These are phyloP conservation scores for Fusarium oxysporum DNA, from an alignment of 2,329 filamentous ascomycete genomes.

Conservation along the genomic window DNA sequence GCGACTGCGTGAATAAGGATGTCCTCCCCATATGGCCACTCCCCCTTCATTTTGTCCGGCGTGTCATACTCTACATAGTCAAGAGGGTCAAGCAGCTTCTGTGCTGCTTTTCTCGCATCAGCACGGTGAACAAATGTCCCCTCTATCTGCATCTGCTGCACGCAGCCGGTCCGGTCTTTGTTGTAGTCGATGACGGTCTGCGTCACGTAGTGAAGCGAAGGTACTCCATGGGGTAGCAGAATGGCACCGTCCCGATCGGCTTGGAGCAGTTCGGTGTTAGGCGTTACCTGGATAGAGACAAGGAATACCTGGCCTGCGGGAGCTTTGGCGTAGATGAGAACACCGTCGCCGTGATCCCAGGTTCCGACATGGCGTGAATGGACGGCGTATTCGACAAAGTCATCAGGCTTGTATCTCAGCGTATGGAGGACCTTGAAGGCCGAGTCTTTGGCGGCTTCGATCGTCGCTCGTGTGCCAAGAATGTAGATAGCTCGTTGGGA, in stretches of 20 bases:
- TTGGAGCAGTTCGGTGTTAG: conserved; percentile 50
- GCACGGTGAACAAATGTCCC: conserved; percentile 51
- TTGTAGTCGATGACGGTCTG: conserved; percentile 58
- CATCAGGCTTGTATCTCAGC: conserved; percentile 52
- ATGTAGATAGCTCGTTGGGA: conserved; percentile 50
- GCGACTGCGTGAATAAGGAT: conserved; percentile 57
- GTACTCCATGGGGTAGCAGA: conserved; percentile 41
- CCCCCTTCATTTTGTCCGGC: conserved; percentile 41
- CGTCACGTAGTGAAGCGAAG: conserved; percentile 55
- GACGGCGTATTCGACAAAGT: conserved; percentile 52
- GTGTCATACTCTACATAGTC: conserved; percentile 53
- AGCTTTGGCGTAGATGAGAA: conserved; percentile 53
- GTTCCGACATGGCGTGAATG: conserved; percentile 3
- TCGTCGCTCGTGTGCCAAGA: conserved; percentile 53
- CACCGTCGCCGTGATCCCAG: conserved; percentile 55
- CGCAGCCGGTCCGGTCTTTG: conserved; percentile 50
- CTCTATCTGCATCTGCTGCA: conserved; percentile 53
- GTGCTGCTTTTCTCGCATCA: conserved; percentile 52
- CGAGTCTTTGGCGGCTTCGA: conserved; percentile 53
- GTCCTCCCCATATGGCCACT: conserved; percentile 60
- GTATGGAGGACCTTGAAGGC: conserved; percentile 46
- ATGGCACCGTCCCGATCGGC: conserved; percentile 32
- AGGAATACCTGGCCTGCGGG: conserved; percentile 53
- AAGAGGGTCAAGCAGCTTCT: conserved; percentile 45
- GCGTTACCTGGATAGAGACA: conserved; percentile 52